phyloP scores from a whole-genome alignment of 805 yeast genomes.

The Brettanomyces anomalus region DNA sequence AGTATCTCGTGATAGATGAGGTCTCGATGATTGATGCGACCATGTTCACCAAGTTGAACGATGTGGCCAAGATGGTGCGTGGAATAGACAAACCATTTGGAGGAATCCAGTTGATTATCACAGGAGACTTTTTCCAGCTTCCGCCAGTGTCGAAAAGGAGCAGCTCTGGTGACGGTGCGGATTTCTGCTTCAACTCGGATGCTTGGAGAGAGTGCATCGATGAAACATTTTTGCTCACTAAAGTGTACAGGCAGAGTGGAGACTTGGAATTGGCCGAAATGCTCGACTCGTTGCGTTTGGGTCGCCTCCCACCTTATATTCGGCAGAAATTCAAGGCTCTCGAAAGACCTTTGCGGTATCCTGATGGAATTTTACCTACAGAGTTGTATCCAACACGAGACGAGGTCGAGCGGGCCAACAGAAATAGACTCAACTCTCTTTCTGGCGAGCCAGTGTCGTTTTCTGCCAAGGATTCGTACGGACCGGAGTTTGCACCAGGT shows the following conservation, averaged over 20 bases:
- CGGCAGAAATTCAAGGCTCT: constrained; percentile 39
- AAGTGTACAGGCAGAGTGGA: constrained; percentile 84
- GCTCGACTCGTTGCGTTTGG: constrained; percentile 74
- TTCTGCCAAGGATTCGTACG: constrained; percentile 33
- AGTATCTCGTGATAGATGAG: constrained; percentile 82
- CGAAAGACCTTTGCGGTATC: constrained; percentile 47
- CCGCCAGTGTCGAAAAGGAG: constrained; percentile 68
- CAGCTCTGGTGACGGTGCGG: constrained; percentile 16
- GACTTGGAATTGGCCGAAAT: constrained; percentile 68
- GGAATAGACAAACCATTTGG: constrained; percentile 65
- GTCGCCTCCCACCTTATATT: constrained; percentile 46
- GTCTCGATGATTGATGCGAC: constrained; percentile 87
- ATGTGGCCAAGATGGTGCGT: constrained; percentile 51
- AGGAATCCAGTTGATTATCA: constrained; percentile 79
- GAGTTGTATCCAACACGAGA: constrained; percentile 79
- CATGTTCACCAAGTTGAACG: constrained; percentile 66
- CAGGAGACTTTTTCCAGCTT: constrained; percentile 95
- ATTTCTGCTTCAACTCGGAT: constrained; percentile 67
- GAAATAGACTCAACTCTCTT: constrained; percentile 37
- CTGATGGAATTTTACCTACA: constrained; percentile 81
- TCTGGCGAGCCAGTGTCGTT: constrained; percentile 38
- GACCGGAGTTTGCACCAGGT: constrained; percentile 4
- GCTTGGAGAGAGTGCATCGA: constrained; percentile 60
- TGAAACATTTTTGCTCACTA: constrained; percentile 59
- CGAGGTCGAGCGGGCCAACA: constrained; percentile 78